phyloP scores from a whole-genome alignment of 192 early-diverging fungal genomes.

The Endogone sp. region DNA sequence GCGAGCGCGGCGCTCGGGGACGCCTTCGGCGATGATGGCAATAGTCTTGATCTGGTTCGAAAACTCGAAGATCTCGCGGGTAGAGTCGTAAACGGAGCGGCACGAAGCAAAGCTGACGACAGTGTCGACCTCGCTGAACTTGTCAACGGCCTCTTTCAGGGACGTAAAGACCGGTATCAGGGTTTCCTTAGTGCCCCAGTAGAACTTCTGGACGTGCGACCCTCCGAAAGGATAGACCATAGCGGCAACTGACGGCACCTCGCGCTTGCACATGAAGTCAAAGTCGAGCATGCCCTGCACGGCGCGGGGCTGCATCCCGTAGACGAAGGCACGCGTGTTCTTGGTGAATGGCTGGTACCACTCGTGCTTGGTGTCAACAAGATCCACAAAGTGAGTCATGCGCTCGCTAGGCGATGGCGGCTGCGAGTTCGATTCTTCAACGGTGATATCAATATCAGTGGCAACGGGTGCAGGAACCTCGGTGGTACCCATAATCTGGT shows the following conservation, averaged over 20 bases:
- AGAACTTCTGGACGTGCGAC: conserved; percentile 99
- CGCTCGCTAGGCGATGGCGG: conserved; percentile 42
- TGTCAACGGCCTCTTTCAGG: conserved; percentile 74
- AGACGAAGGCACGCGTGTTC: conserved; percentile 88
- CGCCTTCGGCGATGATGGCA: conserved; percentile 98
- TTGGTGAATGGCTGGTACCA: conserved; percentile 77
- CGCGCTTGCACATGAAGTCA: conserved; percentile 97
- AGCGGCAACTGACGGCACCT: conserved; percentile 88
- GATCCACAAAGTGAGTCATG: conserved; percentile 42
- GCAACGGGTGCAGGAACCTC: conserved; percentile 3
- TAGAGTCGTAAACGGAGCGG: conserved; percentile 91
- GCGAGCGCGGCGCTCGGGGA: conserved; percentile 94
- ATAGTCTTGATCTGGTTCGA: conserved; percentile 86
- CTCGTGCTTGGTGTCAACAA: conserved; percentile 32
- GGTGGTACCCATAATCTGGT: conserved; percentile 49
- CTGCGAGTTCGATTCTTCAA: conserved; percentile 43
- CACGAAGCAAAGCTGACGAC: conserved; percentile 99
- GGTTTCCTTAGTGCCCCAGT: conserved; percentile 99
- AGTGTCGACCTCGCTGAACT: conserved; percentile 90
- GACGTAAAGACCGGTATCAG: conserved; percentile 91
- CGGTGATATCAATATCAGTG: conserved; percentile 20
- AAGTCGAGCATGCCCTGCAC: conserved; percentile 99
- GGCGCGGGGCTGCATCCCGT: conserved; percentile 98
- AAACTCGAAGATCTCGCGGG: conserved; percentile 80
- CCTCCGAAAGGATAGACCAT: conserved; percentile 99